phyloP scores from a whole-genome alignment of 345 rosid species.

The Isatis tinctoria region DNA sequence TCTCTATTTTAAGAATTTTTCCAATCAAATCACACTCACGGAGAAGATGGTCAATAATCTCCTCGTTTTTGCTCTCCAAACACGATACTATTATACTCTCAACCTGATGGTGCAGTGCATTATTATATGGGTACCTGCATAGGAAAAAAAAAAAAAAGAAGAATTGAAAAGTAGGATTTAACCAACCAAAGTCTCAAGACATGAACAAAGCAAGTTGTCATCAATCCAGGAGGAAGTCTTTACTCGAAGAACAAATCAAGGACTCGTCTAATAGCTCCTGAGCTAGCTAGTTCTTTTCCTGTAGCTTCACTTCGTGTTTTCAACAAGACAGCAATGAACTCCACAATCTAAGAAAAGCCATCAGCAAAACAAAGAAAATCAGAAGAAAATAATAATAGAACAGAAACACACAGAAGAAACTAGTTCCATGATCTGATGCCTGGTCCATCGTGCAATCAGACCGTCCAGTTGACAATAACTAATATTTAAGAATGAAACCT shows the following conservation, averaged over 20 bases:
- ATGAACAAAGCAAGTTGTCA: neutral
- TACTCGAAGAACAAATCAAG: constrained; percentile 88
- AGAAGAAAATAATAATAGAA: neutral
- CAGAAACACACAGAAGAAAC: neutral
- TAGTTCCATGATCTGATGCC: neutral
- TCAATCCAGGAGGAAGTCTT: constrained; percentile 27
- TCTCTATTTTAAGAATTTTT: constrained; percentile 68
- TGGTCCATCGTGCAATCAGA: neutral
- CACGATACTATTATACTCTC: constrained; percentile 82
- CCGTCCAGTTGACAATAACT: neutral
- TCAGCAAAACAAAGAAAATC: neutral
- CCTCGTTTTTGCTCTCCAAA: constrained; percentile 67
- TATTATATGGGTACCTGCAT: constrained; percentile 88
- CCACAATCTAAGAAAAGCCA: constrained; percentile 65
- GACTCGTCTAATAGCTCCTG: constrained; percentile 68
- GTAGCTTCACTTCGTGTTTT: constrained; percentile 75
- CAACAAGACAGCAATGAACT: constrained; percentile 87
- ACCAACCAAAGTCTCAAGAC: constrained; percentile 2
- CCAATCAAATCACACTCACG: constrained; percentile 76
- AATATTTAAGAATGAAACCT: constrained; percentile 16
- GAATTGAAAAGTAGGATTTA: constrained; percentile 9
- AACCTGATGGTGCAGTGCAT: constrained; percentile 92
- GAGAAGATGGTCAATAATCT: constrained; percentile 68
- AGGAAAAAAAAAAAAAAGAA: constrained; percentile 16
- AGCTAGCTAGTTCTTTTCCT: constrained; percentile 75